phyloP scores from a whole-genome alignment of 2,329 filamentous ascomycete genomes.

The Didymosphaeria variabile region DNA sequence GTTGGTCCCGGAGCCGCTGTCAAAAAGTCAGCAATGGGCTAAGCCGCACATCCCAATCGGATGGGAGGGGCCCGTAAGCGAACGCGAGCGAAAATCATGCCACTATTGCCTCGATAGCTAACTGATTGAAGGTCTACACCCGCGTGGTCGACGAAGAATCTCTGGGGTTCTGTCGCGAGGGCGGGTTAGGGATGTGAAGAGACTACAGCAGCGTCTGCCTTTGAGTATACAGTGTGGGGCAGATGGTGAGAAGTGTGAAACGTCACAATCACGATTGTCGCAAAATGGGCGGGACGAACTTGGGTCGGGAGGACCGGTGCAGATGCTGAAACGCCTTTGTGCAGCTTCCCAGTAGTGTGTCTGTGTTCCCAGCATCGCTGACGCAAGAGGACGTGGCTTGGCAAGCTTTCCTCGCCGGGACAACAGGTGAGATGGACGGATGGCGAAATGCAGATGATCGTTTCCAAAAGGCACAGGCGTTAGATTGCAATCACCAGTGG shows the following conservation, averaged over 20 bases:
- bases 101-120: neutral
- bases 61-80: conserved; percentile 9
- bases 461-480: conserved; percentile 9
- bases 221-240: neutral
- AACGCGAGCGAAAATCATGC: conserved; percentile 6
- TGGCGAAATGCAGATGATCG: neutral
- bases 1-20: conserved; percentile 9
- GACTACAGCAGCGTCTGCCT: neutral
- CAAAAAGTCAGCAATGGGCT: conserved; percentile 12
- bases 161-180: neutral
- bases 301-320: conserved; percentile 11
- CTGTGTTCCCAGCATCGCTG: conserved; percentile 9
- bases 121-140: conserved; percentile 3
- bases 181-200: conserved; percentile 1
- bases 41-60: conserved; percentile 8
- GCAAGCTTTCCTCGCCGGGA: conserved; percentile 27
- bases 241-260: conserved; percentile 10
- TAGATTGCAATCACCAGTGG: conserved; percentile 22
- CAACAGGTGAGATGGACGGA: conserved; percentile 11
- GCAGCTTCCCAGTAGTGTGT: conserved; percentile 3
- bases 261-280: conserved; percentile 10
- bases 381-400: conserved; percentile 25
- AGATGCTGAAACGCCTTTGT: conserved; percentile 13
- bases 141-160: conserved; percentile 2
- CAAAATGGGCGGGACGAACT: conserved; percentile 8